Percentiles rank a stretch among this genome's conserved stretches.
These are phyloP conservation scores for Dorcoceras hygrometricum DNA, from an alignment of 257 asterid genomes.

Conservation along the genomic window DNA sequence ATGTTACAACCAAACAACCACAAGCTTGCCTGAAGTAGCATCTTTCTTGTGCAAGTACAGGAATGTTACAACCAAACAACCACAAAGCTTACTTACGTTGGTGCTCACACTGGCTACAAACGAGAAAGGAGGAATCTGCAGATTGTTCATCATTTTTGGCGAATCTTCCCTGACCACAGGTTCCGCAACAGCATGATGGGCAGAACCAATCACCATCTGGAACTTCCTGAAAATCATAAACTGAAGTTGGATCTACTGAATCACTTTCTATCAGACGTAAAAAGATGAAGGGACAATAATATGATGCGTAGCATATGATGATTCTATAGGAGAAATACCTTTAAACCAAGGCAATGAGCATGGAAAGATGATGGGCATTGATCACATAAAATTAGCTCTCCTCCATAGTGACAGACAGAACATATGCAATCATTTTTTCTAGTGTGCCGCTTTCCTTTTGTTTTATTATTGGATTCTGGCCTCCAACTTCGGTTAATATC, in stretches of 20 bases:
- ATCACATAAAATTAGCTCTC: constrained; percentile 81
- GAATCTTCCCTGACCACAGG: constrained; percentile 48
- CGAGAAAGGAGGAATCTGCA: constrained; percentile 31
- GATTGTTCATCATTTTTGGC: constrained; percentile 26
- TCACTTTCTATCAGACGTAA: constrained; percentile 7
- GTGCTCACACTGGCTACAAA: constrained; percentile 76
- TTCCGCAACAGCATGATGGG: constrained; percentile 84
- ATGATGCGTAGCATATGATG: constrained; percentile 11
- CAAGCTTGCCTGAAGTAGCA: constrained; percentile 1
- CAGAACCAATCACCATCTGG: constrained; percentile 99
- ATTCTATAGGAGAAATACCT: constrained; percentile 42
- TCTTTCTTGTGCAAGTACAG: constrained; percentile 20
- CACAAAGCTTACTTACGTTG: constrained; percentile 49
- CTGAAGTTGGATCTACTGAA: constrained; percentile 4
- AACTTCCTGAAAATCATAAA: constrained; percentile 51
- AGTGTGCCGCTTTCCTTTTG: constrained; percentile 25
- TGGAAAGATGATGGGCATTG: constrained; percentile 89
- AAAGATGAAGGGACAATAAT: constrained; percentile 1
- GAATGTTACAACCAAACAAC: neutral
- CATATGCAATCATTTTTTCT: constrained; percentile 63
- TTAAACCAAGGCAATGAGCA: constrained; percentile 69
- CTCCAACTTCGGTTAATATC: constrained; percentile 20
- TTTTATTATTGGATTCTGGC: constrained; percentile 26
- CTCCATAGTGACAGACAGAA: constrained; percentile 82
- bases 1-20: too few species aligned